These are phyloP conservation scores for Thalassia testudinum DNA, from an alignment of 116 monocot genomes.

Conservation along the genomic window DNA sequence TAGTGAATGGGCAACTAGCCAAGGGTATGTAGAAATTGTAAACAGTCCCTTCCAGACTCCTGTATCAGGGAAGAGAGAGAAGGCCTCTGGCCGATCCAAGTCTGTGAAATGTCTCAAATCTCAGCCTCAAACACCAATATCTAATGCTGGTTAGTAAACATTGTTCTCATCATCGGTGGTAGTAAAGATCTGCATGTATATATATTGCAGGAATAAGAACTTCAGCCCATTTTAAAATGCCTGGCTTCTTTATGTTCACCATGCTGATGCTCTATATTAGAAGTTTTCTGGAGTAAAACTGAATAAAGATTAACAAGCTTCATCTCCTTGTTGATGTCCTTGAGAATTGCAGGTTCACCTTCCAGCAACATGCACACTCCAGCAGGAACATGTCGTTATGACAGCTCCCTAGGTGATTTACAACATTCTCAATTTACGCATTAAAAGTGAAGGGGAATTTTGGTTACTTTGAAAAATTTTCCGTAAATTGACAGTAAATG, in stretches of 20 bases:
- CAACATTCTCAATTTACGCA: too few species aligned
- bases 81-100: conserved; percentile 12
- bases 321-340: background rate
- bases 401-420: conserved; percentile 40
- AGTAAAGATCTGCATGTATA: too few species aligned
- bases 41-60: conserved; percentile 27
- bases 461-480: too few species aligned
- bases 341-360: conserved; percentile 19
- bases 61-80: conserved; percentile 24
- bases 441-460: too few species aligned
- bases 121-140: conserved; percentile 26
- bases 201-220: too few species aligned
- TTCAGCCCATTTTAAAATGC: too few species aligned
- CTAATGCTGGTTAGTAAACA: conserved; percentile 18
- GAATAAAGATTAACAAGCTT: too few species aligned
- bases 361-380: conserved; percentile 21
- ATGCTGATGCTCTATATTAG: too few species aligned
- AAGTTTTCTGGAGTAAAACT: too few species aligned
- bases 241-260: background rate
- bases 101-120: conserved; percentile 11
- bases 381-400: conserved; percentile 38
- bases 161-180: background rate
- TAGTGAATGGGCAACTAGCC: conserved; percentile 17
- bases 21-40: conserved; percentile 15
- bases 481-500: too few species aligned